Evolutionary conservation across 169 alveolate species (phyloP).

Genomic region (Plasmodium yoelii): DNA sequence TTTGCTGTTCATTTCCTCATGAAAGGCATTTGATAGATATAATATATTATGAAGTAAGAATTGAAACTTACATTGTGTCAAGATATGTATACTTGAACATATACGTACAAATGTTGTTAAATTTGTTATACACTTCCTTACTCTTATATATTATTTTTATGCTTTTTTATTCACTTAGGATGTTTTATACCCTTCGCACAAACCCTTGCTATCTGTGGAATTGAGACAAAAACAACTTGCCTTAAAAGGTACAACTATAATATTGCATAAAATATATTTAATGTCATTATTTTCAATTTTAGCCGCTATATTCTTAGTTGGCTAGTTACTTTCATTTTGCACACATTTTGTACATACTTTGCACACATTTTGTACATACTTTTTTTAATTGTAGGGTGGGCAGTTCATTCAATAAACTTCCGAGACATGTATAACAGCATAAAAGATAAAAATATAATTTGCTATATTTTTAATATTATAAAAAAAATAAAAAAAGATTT

Average conservation of each 20-base stretch:
- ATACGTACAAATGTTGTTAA: not conserved
- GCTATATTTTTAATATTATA: conserved; percentile 50
- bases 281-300: too few relatives aligned
- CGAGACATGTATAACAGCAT: conserved; percentile 72
- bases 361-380: too few relatives aligned
- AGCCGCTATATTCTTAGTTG: too few relatives aligned
- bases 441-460: conserved; percentile 65
- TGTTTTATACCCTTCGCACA: conserved; percentile 62
- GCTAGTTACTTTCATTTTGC: too few relatives aligned
- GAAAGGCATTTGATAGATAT: conserved; percentile 67
- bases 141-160: not conserved
- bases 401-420: conserved; percentile 61
- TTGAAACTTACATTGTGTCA: too few relatives aligned
- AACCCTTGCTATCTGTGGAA: conserved; percentile 48
- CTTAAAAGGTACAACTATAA: conserved; percentile 34
- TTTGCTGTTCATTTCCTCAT: conserved; percentile 63
- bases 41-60: conserved; percentile 56
- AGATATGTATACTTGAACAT: not conserved
- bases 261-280: not conserved
- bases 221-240: conserved; percentile 69
- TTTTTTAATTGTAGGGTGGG: too few relatives aligned
- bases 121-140: not conserved
- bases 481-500: conserved; percentile 69
- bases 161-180: conserved; percentile 25
- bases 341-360: too few relatives aligned